phyloP scores from a whole-genome alignment of 139 green algal genomes.

The Chlamydomonas sp. region DNA sequence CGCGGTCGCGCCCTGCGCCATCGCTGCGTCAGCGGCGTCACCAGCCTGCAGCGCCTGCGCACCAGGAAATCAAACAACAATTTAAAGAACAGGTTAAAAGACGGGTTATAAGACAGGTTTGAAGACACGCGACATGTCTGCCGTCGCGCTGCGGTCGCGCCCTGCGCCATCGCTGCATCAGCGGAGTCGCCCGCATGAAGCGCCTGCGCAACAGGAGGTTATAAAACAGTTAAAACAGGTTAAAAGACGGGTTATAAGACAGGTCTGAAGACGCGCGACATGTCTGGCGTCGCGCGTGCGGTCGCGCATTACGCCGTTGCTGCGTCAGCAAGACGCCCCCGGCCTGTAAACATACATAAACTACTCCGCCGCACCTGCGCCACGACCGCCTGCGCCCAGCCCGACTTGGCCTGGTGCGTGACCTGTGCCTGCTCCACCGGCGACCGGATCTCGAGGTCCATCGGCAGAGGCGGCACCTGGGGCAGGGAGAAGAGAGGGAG shows the following conservation, averaged over 20 bases:
- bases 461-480: conserved; percentile 4
- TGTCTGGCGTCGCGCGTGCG: conserved; percentile 8
- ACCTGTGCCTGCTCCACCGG: conserved; percentile 15
- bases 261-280: not conserved
- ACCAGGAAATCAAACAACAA: not conserved
- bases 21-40: conserved; percentile 9
- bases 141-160: not conserved
- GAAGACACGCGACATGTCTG: conserved; percentile 1
- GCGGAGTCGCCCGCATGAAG: conserved; percentile 13
- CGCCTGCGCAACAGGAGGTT: no score
- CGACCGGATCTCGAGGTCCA: not conserved
- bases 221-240: not conserved
- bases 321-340: no score
- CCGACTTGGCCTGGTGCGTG: not conserved
- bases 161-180: not conserved
- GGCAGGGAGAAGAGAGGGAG: no score
- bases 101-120: no score
- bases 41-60: conserved; percentile 17
- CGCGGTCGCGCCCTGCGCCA: not conserved
- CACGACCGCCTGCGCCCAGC: conserved; percentile 11
- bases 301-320: not conserved
- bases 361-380: not conserved
- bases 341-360: no score
- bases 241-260: no score
- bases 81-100: not conserved